Base-by-base conservation (phyloP, 768 basidiomycete genomes). In the Rhodotorula toruloides region DNA sequence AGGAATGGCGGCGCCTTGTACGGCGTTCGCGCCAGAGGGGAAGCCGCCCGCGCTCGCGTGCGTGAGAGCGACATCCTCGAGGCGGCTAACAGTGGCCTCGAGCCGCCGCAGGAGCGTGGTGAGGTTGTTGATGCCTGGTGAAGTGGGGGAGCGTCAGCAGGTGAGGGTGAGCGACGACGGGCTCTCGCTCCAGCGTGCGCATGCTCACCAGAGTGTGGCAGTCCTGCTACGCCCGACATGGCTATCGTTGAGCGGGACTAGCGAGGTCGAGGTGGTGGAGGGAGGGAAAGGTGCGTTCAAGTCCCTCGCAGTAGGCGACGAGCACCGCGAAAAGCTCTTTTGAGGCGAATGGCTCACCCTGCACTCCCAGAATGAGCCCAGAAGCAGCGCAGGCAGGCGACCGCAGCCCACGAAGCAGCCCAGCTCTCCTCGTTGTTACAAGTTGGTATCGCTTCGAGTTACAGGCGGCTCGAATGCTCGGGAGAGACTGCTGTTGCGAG, bases 11-110 rank as follows among this genome's bases (percentile, higher is more conserved):
- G 72, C 63, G 12, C 73, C 75, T 32, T 67, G 59, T 58, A 67
- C 46, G 76, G 74, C 42, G 74, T 67, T 49, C 65, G 73, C 40
- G 74, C 75, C 48, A 71, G 76, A 27, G 74, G 59, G 21, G 67
- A 72, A 48, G 49, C 59, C 46, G 37, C 48, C 71, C 27, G 73
- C 70, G 61, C 74, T 72, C 21, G 75, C 73, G 58, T 78, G 74
- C 22, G 83, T 80, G 46, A 83, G 81, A 43, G 87, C 87, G 66
- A 91, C 81, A 75, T 99, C 96, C 78, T 99, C 96, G 42, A 99
- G 84, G 40, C 96, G 85, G 49, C 89, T 90, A 11, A 91, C 92
- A 14, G 91, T 90, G 32, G 96, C 96, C 81, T 93, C 89, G 56
- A 91, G 84, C 70, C 92, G 70, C 39, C 58, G 58, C 22, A 72